Percentiles rank a stretch among this genome's conserved stretches.
Conservation (phyloP, 2,329 filamentous ascomycete genomes). For the Scytalidium lignicola region DNA sequence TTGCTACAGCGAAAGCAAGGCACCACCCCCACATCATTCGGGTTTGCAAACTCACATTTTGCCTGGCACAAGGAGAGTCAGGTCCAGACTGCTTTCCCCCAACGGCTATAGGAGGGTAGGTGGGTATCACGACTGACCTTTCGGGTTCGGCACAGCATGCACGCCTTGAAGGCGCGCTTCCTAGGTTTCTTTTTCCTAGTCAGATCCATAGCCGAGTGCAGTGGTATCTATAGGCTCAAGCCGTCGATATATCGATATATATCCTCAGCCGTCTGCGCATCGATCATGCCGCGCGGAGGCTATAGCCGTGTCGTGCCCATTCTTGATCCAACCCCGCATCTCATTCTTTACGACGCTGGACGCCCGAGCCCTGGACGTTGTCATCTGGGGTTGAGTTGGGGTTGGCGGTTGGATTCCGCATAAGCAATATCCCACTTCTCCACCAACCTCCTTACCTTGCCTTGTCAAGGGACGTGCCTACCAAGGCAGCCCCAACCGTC, state of each 20-base stretch:
- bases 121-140: neutral
- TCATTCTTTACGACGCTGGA: neutral
- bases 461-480: too few species aligned
- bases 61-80: neutral
- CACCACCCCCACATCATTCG: neutral
- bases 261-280: neutral
- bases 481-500: too few species aligned
- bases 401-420: neutral
- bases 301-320: neutral
- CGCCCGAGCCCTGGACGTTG: neutral
- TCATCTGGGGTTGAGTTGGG: neutral
- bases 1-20: neutral
- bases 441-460: neutral
- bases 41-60: neutral
- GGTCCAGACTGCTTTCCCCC: neutral
- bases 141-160: neutral
- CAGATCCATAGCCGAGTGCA: neutral
- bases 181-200: neutral
- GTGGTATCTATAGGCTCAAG: neutral
- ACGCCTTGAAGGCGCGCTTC: neutral
- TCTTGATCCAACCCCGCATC: neutral
- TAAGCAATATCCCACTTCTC: neutral
- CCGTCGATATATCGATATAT: neutral
- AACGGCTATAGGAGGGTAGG: neutral
- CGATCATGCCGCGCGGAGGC: neutral